phyloP scores from a whole-genome alignment of 371 early-diverging fungal genomes.

The Batrachochytrium dendrobatidis region DNA sequence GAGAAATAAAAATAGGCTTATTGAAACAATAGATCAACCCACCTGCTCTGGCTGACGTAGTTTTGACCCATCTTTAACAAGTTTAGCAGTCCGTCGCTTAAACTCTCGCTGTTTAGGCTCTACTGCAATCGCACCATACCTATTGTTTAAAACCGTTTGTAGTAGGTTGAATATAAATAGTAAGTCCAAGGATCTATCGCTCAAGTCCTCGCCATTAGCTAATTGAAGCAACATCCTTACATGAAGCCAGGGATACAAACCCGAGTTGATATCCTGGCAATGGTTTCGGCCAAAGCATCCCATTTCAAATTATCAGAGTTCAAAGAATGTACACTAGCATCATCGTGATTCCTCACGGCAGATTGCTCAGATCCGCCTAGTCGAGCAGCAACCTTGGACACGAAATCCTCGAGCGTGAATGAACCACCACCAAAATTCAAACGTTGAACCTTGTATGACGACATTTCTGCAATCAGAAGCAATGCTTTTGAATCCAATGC shows the following conservation, averaged over 20 bases:
- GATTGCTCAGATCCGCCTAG: background rate
- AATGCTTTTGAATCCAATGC: conserved; percentile 75
- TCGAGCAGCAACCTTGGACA: conserved; percentile 5
- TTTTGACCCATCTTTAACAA: conserved; percentile 13
- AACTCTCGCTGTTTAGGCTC: conserved; percentile 18
- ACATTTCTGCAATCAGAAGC: conserved; percentile 63
- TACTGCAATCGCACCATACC: conserved; percentile 23
- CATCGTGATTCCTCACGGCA: background rate
- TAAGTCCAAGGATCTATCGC: too few species aligned
- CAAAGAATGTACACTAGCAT: background rate
- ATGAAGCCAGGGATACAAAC: too few species aligned
- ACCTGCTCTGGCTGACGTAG: conserved; percentile 26
- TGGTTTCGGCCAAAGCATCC: too few species aligned
- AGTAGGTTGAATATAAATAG: too few species aligned
- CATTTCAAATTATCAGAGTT: background rate
- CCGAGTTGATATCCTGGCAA: too few species aligned
- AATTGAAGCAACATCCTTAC: too few species aligned
- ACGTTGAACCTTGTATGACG: conserved; percentile 66
- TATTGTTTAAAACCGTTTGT: conserved; percentile 2
- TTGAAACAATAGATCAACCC: background rate
- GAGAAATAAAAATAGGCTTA: background rate
- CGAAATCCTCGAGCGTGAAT: conserved; percentile 28
- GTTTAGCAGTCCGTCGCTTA: conserved; percentile 15
- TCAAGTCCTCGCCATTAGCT: too few species aligned
- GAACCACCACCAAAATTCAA: conserved; percentile 59